phyloP scores from a whole-genome alignment of 805 yeast species.

The Geotrichum ghanense region DNA sequence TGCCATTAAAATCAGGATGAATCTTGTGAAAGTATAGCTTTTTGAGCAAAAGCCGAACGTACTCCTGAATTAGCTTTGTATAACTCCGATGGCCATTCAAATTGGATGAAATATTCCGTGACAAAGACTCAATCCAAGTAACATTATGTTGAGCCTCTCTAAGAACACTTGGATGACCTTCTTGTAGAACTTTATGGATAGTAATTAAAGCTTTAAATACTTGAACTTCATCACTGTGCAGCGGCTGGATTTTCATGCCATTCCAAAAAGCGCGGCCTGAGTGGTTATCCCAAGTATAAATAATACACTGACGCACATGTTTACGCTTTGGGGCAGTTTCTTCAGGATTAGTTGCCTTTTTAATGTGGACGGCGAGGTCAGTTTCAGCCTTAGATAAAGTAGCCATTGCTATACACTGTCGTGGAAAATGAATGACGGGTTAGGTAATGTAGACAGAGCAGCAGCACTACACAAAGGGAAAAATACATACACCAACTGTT shows the following conservation, averaged over 20 bases:
- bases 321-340: slow-evolving; percentile 92
- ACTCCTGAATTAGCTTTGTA: slow-evolving; percentile 65
- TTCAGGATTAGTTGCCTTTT: slow-evolving; percentile 76
- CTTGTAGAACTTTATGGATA: slow-evolving; percentile 89
- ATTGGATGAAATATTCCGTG: slow-evolving; percentile 34
- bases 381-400: slow-evolving; percentile 25
- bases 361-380: slow-evolving; percentile 39
- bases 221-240: slow-evolving; percentile 73
- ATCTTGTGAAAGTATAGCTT: slow-evolving; percentile 74
- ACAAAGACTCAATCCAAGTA: slow-evolving; percentile 67
- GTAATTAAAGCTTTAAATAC: slow-evolving; percentile 76
- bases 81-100: slow-evolving; percentile 28
- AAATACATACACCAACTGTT: no score
- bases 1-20: slow-evolving; percentile 87
- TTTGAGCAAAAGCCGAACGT: slow-evolving; percentile 53
- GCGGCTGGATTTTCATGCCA: slow-evolving; percentile 64
- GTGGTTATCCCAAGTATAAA: slow-evolving; percentile 92
- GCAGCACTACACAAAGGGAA: not conserved
- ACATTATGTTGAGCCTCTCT: slow-evolving; percentile 69
- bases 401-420: slow-evolving; percentile 8
- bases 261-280: slow-evolving; percentile 79
- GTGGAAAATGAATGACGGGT: slow-evolving; percentile 5
- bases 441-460: not conserved
- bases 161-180: slow-evolving; percentile 84
- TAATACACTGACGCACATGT: slow-evolving; percentile 92